Conservation (phyloP, 1,139 yeast genomes). For the Scheffersomyces illinoinensis region DNA sequence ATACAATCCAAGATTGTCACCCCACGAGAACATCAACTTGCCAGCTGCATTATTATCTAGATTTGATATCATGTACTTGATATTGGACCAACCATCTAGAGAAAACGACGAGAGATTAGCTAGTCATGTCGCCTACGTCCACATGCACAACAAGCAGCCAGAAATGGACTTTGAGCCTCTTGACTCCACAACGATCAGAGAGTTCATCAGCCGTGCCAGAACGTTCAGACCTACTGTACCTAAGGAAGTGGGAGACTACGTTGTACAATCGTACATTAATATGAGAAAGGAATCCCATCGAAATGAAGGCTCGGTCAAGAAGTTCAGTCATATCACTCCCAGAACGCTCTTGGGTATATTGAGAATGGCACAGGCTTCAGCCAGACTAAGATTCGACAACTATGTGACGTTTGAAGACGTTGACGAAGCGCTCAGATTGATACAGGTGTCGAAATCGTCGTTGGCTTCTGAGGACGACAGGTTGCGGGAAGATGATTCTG, state of each 20-base stretch:
- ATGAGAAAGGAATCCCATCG: constrained; percentile 88
- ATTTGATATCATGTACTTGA: constrained; percentile 85
- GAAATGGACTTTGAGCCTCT: constrained; percentile 73
- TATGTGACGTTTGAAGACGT: constrained; percentile 78
- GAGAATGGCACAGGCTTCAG: constrained; percentile 92
- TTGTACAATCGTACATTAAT: constrained; percentile 82
- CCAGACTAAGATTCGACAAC: constrained; percentile 80
- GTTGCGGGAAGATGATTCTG: constrained; percentile 52
- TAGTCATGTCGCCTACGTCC: constrained; percentile 91
- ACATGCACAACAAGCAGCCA: constrained; percentile 90
- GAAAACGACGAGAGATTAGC: constrained; percentile 87
- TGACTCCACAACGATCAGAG: constrained; percentile 79
- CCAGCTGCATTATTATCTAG: constrained; percentile 97
- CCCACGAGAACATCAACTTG: constrained; percentile 91
- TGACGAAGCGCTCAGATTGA: constrained; percentile 89
- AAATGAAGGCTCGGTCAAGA: constrained; percentile 74
- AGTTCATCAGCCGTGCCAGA: constrained; percentile 85
- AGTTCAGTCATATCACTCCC: constrained; percentile 91
- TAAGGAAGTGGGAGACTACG: constrained; percentile 83
- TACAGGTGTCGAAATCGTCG: constrained; percentile 84
- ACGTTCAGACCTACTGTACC: constrained; percentile 84
- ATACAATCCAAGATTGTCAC: constrained; percentile 86
- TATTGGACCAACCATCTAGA: constrained; percentile 81
- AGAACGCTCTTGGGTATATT: constrained; percentile 90
- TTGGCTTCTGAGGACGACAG: constrained; percentile 56